These are phyloP conservation scores for Paraconiothyrium brasiliense DNA, from an alignment of 2,329 filamentous ascomycete species.

Conservation along the genomic window DNA sequence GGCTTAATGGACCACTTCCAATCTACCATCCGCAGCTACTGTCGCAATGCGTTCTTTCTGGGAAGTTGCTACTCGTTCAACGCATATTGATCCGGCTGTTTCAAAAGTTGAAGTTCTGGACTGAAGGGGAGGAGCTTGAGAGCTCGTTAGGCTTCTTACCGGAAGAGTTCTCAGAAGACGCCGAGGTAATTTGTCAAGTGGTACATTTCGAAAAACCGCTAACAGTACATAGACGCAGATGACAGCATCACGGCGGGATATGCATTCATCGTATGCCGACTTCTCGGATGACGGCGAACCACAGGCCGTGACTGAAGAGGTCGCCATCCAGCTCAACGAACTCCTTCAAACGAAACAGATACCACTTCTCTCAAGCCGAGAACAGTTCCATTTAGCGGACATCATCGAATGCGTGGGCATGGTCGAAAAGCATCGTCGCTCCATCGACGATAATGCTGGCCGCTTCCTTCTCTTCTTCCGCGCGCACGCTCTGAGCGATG, in stretches of 20 bases:
- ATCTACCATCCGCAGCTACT: conserved; percentile 93
- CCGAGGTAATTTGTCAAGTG: conserved; percentile 52
- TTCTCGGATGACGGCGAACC: conserved; percentile 66
- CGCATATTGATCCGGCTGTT: conserved; percentile 76
- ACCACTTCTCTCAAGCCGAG: conserved; percentile 81
- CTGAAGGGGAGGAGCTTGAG: conserved; percentile 81
- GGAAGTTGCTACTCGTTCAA: conserved; percentile 77
- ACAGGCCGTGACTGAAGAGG: conserved; percentile 74
- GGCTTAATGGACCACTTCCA: conserved; percentile 86
- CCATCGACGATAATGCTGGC: conserved; percentile 88
- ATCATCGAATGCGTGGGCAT: conserved; percentile 85
- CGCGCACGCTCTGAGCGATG: conserved; percentile 75
- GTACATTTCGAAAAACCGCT: conserved; percentile 7
- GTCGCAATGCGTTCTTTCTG: conserved; percentile 83
- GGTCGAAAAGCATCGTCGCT: conserved; percentile 85
- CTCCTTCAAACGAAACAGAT: conserved; percentile 78
- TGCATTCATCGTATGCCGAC: conserved; percentile 62
- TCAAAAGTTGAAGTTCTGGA: conserved; percentile 81
- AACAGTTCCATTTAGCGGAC: conserved; percentile 85
- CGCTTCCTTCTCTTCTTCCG: conserved; percentile 89
- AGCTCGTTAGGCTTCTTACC: conserved; percentile 72
- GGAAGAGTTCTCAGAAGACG: conserved; percentile 58
- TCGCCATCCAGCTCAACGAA: conserved; percentile 76
- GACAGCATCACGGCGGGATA: conserved; percentile 57
- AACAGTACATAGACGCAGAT: conserved; percentile 44